Conservation (phyloP, 192 early-diverging fungal genomes). For the Dissophora ornata region DNA sequence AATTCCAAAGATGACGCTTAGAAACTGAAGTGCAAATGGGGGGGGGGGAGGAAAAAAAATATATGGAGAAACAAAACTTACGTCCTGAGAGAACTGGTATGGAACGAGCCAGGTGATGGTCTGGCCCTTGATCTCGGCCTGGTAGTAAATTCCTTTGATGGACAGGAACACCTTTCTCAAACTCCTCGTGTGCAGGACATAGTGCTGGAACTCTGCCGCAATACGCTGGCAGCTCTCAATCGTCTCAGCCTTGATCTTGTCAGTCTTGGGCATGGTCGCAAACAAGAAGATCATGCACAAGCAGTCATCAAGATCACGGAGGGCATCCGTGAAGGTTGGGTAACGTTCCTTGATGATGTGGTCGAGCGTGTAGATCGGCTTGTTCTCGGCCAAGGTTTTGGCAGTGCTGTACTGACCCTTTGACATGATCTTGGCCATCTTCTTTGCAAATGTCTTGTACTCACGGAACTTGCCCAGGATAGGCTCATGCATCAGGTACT, state of each 20-base stretch:
- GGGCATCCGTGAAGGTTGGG: conserved; percentile 92
- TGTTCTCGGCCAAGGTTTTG: conserved; percentile 78
- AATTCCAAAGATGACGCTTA: too few species aligned
- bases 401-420: conserved; percentile 85
- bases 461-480: conserved; percentile 92
- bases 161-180: conserved; percentile 93
- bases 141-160: conserved; percentile 99
- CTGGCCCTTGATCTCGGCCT: conserved; percentile 96
- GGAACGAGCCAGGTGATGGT: conserved; percentile 96
- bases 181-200: conserved; percentile 80
- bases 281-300: conserved; percentile 96
- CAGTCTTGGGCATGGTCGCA: conserved; percentile 84
- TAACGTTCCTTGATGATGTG: conserved; percentile 97
- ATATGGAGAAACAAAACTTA: conserved; percentile 20
- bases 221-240: conserved; percentile 84
- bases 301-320: conserved; percentile 97
- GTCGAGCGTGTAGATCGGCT: conserved; percentile 89
- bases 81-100: conserved; percentile 92
- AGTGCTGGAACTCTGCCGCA: conserved; percentile 94
- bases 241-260: conserved; percentile 66
- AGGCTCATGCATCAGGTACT: conserved; percentile 94
- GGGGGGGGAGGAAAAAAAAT: background rate
- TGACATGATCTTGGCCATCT: conserved; percentile 86
- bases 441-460: conserved; percentile 88
- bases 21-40: too few species aligned